A percentile compares a stretch with the other conserved stretches of the same genome.
Conservation (phyloP, 1,139 yeast genomes). For the Chernovozyma aurita region DNA sequence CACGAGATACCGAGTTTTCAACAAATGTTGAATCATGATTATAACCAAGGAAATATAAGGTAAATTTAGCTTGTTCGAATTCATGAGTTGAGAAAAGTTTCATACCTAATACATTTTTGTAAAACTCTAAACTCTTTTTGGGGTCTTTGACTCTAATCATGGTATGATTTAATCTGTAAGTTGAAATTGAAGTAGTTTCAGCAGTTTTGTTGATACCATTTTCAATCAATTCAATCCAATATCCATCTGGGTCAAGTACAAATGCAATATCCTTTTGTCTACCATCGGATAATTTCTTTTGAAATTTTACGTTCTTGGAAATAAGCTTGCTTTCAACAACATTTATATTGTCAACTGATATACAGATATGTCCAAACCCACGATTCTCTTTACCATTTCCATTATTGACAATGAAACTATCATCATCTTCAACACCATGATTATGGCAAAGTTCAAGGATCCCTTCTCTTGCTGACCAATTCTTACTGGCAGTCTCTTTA, state of each 20-base stretch:
- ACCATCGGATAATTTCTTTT: constrained; percentile 83
- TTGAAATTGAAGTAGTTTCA: constrained; percentile 32
- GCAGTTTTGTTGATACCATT: constrained; percentile 45
- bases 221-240: constrained; percentile 90
- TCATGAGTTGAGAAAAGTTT: constrained; percentile 54
- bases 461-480: constrained; percentile 67
- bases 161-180: constrained; percentile 76
- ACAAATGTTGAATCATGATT: constrained; percentile 35
- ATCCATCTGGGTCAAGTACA: constrained; percentile 91
- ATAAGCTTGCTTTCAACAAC: constrained; percentile 56
- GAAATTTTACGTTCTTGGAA: constrained; percentile 62
- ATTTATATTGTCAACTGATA: constrained; percentile 77
- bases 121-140: constrained; percentile 66
- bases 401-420: constrained; percentile 56
- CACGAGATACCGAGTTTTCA: constrained; percentile 28
- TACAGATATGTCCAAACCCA: constrained; percentile 93
- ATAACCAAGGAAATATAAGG: constrained; percentile 81
- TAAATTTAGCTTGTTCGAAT: constrained; percentile 68
- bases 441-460: constrained; percentile 81
- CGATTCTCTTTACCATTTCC: constrained; percentile 83
- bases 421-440: constrained; percentile 67
- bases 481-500: constrained; percentile 29
- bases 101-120: constrained; percentile 77
- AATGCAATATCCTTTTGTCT: constrained; percentile 91
- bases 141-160: constrained; percentile 94